Evolutionary conservation across 208 protist genomes (phyloP), one percentile per base, ranked within the genome.

Genomic region (Leishmania martiniquensis): DNA sequence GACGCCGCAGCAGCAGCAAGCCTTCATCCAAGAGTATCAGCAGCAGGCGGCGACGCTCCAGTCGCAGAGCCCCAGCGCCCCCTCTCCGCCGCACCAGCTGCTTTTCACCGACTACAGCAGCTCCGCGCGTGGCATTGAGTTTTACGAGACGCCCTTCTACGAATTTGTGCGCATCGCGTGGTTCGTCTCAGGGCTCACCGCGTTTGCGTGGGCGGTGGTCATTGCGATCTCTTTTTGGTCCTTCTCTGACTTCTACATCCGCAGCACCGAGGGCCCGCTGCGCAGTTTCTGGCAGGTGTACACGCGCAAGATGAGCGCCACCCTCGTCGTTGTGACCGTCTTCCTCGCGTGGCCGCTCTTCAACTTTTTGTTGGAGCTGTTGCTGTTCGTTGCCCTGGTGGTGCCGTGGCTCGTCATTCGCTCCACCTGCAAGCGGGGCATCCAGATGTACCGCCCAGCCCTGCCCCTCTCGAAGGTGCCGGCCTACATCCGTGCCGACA

Each of bases 111-210:
- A 74, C 76, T 82, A 79, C 74, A 86, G 80, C 80, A 82, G 82
- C 69, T 71, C 63, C 15, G 51, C 82, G 44, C 77, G 72, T 67
- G 77, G 85, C 20, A 82, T 94, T 62, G 85, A 94, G 83, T 76
- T 97, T 47, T 97, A 95, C 85, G 90, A 91, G 34, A 97, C 93
- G 2, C 90, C 91, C 20, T 92, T 91, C 52, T 97, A 95, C 81
- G 91, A 95, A 65, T 93, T 95, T 73, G 87, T 95, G 66, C 91
- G 93, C 75, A 68, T 94, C 60, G 93, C 90, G 57, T 97, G 93
- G 91, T 82, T 92, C 68, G 83, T 93, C 59, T 83, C 85, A n/a
- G 93, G 91, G 1, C 71, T 97, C 25, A 90, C 86, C 5, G 80
- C 84, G 7, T 81, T 97, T 59, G 80, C 86, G 42, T 97, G 89